Evolutionary conservation across 352 stramenopile species (phyloP), one percentile per base, ranked within the genome.

Genomic region (Globisporangium parvum): DNA sequence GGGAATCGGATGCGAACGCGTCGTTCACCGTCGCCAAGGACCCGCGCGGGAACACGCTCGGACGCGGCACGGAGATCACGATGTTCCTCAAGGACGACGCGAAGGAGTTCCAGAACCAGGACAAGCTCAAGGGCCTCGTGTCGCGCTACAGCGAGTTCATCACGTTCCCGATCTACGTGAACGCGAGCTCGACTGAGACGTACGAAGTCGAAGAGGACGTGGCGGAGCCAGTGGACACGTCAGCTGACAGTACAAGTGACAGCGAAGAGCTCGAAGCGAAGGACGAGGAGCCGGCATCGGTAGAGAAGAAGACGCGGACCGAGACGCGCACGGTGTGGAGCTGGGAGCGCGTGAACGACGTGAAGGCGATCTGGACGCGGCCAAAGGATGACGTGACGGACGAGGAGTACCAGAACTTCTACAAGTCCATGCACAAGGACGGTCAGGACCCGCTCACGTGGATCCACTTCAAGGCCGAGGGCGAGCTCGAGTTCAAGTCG

Each of bases 81-180:
- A 80, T 99, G 46, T 98, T 98, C 69, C 84, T 99, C 17, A 99
- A 99, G 78, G 93, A 99, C 61, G 97, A 99, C 66, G 95, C 96
- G 14, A 78, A 85, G 20, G 95, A 99, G 74, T 99, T 98, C 74
- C 70, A 97, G 37, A 87, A 97, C 53, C 79, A 98, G 60, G 71
- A 94, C 61, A 96, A 96, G 62, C 83, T 99, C 51, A 96, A 98
- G 70, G 67, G 77, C 15, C 77, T 99, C 23, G 92, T 99, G 40
- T 79, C 93, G 48, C 94, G 96, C 66, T 99, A 99, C 81, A 99
- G 93, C 24, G 98, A 99, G 81, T 99, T 99, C 79, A 98, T 99
- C 59, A 98, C 85, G 31, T 99, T 99, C 77, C 98, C 98, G 3
- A 99, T 99, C 68, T 98, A 97, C 68, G 71, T 99, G n/a, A 86